Conservation (phyloP, 192 early-diverging fungal species). For the Funneliformis geosporum region DNA sequence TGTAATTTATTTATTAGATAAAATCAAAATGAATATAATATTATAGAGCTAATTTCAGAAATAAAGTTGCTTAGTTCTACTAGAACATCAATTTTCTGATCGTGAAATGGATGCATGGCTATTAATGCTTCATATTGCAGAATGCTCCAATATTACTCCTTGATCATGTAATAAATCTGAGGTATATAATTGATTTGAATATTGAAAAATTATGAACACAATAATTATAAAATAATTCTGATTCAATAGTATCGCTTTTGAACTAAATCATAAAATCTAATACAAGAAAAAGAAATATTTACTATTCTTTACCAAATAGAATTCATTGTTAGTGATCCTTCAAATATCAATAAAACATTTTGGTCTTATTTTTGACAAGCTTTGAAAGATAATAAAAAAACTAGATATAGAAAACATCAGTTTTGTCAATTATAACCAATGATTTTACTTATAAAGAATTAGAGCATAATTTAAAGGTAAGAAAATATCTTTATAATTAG, state of each 20-base stretch:
- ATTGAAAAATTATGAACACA: background rate
- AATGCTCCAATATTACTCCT: background rate
- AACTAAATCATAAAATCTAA: conserved; percentile 5
- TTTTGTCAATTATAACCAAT: no score
- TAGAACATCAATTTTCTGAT: no score
- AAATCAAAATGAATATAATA: no score
- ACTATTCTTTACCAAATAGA: no score
- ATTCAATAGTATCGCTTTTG: conserved; percentile 2
- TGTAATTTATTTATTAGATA: no score
- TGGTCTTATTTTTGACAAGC: background rate
- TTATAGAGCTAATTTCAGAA: no score
- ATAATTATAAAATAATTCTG: background rate
- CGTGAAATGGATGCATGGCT: background rate
- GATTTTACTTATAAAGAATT: conserved; percentile 10
- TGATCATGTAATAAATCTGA: background rate
- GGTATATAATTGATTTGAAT: background rate
- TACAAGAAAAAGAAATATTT: no score
- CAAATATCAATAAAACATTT: background rate
- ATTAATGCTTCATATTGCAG: background rate
- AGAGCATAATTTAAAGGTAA: background rate
- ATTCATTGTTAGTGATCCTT: no score
- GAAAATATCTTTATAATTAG: no score
- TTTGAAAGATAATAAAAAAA: conserved; percentile 1
- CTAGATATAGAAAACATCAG: background rate
- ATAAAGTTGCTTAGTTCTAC: no score